Base-by-base conservation (phyloP, 768 basidiomycete genomes). In the Lactarius vividus region DNA sequence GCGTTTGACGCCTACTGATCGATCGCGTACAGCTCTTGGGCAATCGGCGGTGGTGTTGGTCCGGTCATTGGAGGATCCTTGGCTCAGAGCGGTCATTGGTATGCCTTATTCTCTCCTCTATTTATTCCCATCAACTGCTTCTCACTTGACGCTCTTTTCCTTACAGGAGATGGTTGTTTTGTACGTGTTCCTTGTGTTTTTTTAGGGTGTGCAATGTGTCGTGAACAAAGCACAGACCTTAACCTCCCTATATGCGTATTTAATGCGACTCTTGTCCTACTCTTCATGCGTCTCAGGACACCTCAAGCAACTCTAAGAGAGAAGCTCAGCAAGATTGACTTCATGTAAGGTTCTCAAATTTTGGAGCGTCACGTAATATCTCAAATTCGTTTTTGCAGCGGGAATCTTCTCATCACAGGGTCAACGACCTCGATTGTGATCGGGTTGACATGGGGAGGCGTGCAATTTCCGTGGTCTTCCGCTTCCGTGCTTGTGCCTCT, bases 401-500 rank as follows among this genome's bases (percentile, higher is more conserved):
- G 79, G 8, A 80, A 79, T 52, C 13, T 74, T 3, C 53, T 79
- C 6, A 64, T 81, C 18, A 75, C 77, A 39, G 63, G 69, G 1
- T 72, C 73, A 31, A 75, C 76, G 0, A 71, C 73, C 4, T 70
- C 75, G 31, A 64, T 65, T 28, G 70, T 73, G 9, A 70, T 80
- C 42, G 77, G 72, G 16, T 62, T 80, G 57, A 77, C 80, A 10
- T 79, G 77, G 81, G 84, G 79, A 2, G 83, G 84, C 8, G 72
- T 76, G 7, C 67, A 70, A 3, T 80, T 75, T 59, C 65, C 78
- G 0, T 84, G 83, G 83, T 61, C 68, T 5, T 80, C 79, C 0
- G 67, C 65, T 18, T 72, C 69, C 1, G 77, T 83, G 5, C 72
- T 85, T n/a, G 76, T 74, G 0, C 81, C 84, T 0, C 73, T 84